A percentile compares a stretch with the other conserved stretches of the same genome.
Evolutionary conservation across 2,329 filamentous ascomycete genomes (phyloP).

Genomic region (Hypoxylon sp.): DNA sequence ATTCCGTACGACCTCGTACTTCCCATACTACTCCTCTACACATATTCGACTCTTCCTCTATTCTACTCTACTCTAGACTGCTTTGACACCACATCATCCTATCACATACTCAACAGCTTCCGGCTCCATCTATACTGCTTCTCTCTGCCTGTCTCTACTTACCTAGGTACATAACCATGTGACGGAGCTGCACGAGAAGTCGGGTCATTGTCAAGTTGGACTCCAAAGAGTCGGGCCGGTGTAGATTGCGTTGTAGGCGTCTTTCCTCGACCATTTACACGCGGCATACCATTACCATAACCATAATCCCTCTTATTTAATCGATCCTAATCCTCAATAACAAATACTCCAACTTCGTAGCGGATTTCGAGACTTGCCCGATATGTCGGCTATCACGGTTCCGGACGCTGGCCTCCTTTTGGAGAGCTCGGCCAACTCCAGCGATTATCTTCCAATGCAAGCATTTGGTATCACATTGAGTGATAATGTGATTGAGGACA

Average conservation of each 20-base stretch:
- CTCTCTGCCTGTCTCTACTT: slow-evolving; percentile 25
- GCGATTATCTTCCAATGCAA: slow-evolving; percentile 62
- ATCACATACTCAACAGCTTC: slow-evolving; percentile 18
- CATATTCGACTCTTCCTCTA: slow-evolving; percentile 25
- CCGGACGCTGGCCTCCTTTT: slow-evolving; percentile 69
- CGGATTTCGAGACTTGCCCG: slow-evolving; percentile 40
- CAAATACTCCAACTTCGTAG: slow-evolving; percentile 2
- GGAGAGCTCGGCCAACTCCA: slow-evolving; percentile 62
- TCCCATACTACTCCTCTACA: slow-evolving; percentile 28
- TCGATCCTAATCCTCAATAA: not conserved
- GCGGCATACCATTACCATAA: slow-evolving; percentile 32
- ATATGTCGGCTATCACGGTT: slow-evolving; percentile 67
- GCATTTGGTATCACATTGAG: slow-evolving; percentile 69
- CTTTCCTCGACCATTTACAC: slow-evolving; percentile 39
- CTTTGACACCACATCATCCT: slow-evolving; percentile 11
- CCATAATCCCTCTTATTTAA: slow-evolving; percentile 13
- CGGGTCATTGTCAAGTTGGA: slow-evolving; percentile 50
- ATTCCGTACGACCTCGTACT: slow-evolving; percentile 48
- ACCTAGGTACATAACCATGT: slow-evolving; percentile 46
- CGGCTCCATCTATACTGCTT: slow-evolving; percentile 17
- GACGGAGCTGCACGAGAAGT: slow-evolving; percentile 49
- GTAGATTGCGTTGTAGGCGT: slow-evolving; percentile 48
- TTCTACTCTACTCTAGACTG: slow-evolving; percentile 29
- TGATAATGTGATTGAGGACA: slow-evolving; percentile 69
- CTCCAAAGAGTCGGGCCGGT: slow-evolving; percentile 51